Evolutionary conservation across 192 early-diverging fungal genomes (phyloP), one percentile per base, ranked within the genome.

Genomic region (Oehlia diaphana): DNA sequence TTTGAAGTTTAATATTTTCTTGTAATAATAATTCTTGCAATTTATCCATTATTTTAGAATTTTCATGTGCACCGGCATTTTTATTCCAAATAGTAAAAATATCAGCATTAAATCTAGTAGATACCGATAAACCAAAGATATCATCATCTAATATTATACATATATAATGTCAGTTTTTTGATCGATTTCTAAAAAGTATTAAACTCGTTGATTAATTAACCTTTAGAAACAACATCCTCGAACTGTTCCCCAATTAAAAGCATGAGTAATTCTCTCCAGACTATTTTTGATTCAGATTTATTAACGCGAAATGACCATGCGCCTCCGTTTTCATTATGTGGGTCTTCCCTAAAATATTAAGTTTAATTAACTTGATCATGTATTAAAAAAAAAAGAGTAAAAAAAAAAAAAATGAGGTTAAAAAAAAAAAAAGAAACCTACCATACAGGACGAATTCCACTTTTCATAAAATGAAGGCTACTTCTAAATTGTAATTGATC

Each of bases 21-120:
- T 84, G 68, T 42, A 78, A 80, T 42, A 42, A 42, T 42, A 42
- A 6, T 74, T 83, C 79, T 16, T 61, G 28, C 19, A 88, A 78
- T 82, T 84, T 81, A 4, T 86, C 75, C 80, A 88, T 83, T 16
- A 88, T 83, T 35, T 80, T 83, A 19, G 79, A 63, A 63, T 82
- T 79, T 39, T 86, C 82, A 70, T 79, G 77, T 62, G 76, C 67
- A 4, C 72, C 66, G 21, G 81, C 79, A 74, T 86, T 84, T 80
- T 83, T 83, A 78, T 88, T 84, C 87, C 87, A 88, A 79, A 88
- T 85, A 70, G 82, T 80, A 76, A 88, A 88, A 65, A 86, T 84
- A 49, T 88, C 87, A 2, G 82, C 81, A 69, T 84, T 86, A 83
- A 82, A 88, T 67, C 87, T 86, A 39, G 83, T 81, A 5, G 85